phyloP scores from a whole-genome alignment of 192 early-diverging fungal genomes.

The Allomyces arbusculus region DNA sequence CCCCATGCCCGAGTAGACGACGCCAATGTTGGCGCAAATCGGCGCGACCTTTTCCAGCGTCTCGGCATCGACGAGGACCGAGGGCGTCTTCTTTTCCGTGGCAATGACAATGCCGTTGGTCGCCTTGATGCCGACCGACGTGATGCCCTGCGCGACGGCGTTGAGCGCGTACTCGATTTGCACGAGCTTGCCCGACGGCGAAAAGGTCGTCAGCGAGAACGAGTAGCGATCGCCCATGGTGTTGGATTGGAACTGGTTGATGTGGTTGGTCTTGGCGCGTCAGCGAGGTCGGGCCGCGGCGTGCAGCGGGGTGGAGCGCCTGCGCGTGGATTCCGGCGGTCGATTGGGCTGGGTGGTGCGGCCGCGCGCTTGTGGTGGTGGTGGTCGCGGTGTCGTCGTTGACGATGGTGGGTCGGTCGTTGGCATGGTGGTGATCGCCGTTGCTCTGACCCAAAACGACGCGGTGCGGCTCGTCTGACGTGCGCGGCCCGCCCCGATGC shows the following conservation, averaged over 20 bases:
- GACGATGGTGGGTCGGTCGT: too few relatives aligned
- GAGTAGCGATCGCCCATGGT: constrained; percentile 53
- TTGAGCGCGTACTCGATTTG: constrained; percentile 97
- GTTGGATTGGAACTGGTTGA: not conserved
- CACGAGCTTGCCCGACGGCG: constrained; percentile 92
- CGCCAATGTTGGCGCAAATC: constrained; percentile 83
- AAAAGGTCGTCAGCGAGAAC: constrained; percentile 98
- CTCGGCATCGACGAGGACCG: constrained; percentile 79
- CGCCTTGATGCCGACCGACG: constrained; percentile 88
- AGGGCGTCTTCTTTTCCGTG: constrained; percentile 87
- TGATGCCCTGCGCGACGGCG: constrained; percentile 74
- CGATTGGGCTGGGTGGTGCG: too few relatives aligned
- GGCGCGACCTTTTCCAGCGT: constrained; percentile 77
- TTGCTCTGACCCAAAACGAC: too few relatives aligned
- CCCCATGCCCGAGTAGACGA: constrained; percentile 98
- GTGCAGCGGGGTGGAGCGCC: too few relatives aligned
- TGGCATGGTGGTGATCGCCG: too few relatives aligned
- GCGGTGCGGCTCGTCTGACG: too few relatives aligned
- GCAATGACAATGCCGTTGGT: constrained; percentile 95
- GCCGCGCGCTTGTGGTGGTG: too few relatives aligned
- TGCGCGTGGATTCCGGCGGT: too few relatives aligned
- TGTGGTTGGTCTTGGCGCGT: not conserved
- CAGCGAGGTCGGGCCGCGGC: too few relatives aligned
- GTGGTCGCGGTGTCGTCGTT: too few relatives aligned
- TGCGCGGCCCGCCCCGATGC: too few relatives aligned